Percentiles rank a stretch among this genome's conserved stretches.
These are phyloP conservation scores for Knoxia roxburghii DNA, from an alignment of 257 asterid species.

Conservation along the genomic window DNA sequence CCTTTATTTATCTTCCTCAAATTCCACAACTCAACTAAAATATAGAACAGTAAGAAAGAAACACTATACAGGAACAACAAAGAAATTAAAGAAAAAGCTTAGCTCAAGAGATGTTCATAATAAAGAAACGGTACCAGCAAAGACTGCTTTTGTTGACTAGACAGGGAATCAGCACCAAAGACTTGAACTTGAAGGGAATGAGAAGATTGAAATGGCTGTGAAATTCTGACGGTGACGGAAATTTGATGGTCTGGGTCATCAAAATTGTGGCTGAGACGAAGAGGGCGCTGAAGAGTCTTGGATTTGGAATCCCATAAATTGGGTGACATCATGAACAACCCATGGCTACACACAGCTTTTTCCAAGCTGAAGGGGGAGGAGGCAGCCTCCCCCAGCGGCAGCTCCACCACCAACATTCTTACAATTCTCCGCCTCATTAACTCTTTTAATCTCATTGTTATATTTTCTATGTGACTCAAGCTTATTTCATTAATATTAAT, in stretches of 20 bases:
- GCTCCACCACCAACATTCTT: slow-evolving; percentile 35
- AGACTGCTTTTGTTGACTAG: slow-evolving; percentile 42
- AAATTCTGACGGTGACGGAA: slow-evolving; percentile 43
- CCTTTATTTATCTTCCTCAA: not conserved
- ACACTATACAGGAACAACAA: not conserved
- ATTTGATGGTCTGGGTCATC: slow-evolving; percentile 26
- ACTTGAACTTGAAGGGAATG: slow-evolving; percentile 44
- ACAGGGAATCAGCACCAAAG: slow-evolving; percentile 33
- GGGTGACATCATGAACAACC: slow-evolving; percentile 93
- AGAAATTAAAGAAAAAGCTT: not conserved
- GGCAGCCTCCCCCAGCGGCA: slow-evolving; percentile 45
- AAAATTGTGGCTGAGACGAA: slow-evolving; percentile 47
- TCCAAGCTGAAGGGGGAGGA: slow-evolving; percentile 43
- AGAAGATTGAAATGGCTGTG: slow-evolving; percentile 42
- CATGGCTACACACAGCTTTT: slow-evolving; percentile 81
- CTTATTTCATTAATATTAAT: no score
- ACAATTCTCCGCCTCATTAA: slow-evolving; percentile 4
- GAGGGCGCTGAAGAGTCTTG: slow-evolving; percentile 68
- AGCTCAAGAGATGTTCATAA: not conserved
- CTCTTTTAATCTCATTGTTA: no score
- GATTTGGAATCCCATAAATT: slow-evolving; percentile 71
- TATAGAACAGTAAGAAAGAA: no score
- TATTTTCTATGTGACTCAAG: no score
- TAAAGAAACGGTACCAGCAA: slow-evolving; percentile 38
- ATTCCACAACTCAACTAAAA: not conserved